phyloP scores from a whole-genome alignment of 2,329 filamentous ascomycete genomes.

The Aquanectria penicillioides region DNA sequence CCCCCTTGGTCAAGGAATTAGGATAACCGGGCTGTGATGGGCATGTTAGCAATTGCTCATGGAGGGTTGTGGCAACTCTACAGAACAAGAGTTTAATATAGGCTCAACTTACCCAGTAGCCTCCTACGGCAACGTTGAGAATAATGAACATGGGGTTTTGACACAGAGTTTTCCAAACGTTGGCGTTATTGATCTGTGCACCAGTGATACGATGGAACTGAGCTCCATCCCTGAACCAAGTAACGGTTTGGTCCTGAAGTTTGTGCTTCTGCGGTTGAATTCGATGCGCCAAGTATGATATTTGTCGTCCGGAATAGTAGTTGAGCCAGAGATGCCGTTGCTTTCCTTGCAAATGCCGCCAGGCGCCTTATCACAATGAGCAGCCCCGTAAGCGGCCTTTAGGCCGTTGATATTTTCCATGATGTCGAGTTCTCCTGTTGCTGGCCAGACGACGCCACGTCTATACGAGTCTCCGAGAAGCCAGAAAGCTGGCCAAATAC shows the following conservation, averaged over 20 bases:
- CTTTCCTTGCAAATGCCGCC: constrained; percentile 64
- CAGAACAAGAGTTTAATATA: not conserved
- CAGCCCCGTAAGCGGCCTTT: constrained; percentile 57
- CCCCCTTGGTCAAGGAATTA: constrained; percentile 55
- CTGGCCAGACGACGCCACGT: constrained; percentile 60
- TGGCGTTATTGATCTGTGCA: constrained; percentile 53
- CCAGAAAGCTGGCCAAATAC: constrained; percentile 70
- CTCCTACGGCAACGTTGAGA: constrained; percentile 66
- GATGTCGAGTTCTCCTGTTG: constrained; percentile 66
- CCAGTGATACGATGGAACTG: constrained; percentile 57
- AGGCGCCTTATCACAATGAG: constrained; percentile 59
- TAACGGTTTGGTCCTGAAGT: constrained; percentile 60
- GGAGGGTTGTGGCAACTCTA: not conserved
- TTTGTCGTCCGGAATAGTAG: constrained; percentile 49
- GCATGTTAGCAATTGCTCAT: not conserved
- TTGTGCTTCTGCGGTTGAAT: constrained; percentile 57
- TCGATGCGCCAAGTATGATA: constrained; percentile 63
- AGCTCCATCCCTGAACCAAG: constrained; percentile 60
- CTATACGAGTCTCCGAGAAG: constrained; percentile 62
- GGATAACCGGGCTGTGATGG: constrained; percentile 57
- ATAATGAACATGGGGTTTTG: constrained; percentile 62
- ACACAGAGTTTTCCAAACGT: constrained; percentile 59
- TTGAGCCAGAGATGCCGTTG: constrained; percentile 50
- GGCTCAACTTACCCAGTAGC: constrained; percentile 60
- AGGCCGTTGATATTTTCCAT: constrained; percentile 65